phyloP scores from a whole-genome alignment of 2,329 filamentous ascomycete genomes.

The Pseudocercospora crystallina region DNA sequence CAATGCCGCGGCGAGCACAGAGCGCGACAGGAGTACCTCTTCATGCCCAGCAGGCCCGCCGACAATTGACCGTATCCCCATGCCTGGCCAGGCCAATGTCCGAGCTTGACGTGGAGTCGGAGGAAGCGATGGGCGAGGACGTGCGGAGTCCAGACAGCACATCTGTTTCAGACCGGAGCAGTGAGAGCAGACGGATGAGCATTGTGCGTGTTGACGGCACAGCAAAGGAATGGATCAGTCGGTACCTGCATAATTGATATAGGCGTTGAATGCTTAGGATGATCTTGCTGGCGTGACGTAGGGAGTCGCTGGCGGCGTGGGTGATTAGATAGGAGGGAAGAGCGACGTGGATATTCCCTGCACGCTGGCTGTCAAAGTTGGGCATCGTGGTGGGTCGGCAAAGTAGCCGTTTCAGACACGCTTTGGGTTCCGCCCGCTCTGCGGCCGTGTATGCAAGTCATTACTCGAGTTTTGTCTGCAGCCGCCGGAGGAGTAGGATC shows the following conservation, averaged over 20 bases:
- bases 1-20: not conserved
- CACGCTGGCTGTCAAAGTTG: too few relatives aligned
- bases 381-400: too few relatives aligned
- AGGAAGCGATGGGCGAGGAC: not conserved
- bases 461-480: too few relatives aligned
- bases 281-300: too few relatives aligned
- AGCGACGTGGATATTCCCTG: too few relatives aligned
- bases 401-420: too few relatives aligned
- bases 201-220: not conserved
- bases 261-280: not conserved
- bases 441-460: too few relatives aligned
- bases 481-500: too few relatives aligned
- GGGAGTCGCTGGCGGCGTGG: too few relatives aligned
- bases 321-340: too few relatives aligned
- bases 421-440: too few relatives aligned
- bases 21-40: not conserved
- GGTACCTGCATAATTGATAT: constrained; percentile 6
- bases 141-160: constrained; percentile 1
- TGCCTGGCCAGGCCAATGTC: constrained; percentile 1
- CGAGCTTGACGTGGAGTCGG: not conserved
- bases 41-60: not conserved
- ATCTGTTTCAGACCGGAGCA: constrained; percentile 5
- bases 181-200: not conserved
- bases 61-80: not conserved
- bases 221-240: not conserved